phyloP scores from a whole-genome alignment of 768 basidiomycete genomes.

The Leccinum broughii region DNA sequence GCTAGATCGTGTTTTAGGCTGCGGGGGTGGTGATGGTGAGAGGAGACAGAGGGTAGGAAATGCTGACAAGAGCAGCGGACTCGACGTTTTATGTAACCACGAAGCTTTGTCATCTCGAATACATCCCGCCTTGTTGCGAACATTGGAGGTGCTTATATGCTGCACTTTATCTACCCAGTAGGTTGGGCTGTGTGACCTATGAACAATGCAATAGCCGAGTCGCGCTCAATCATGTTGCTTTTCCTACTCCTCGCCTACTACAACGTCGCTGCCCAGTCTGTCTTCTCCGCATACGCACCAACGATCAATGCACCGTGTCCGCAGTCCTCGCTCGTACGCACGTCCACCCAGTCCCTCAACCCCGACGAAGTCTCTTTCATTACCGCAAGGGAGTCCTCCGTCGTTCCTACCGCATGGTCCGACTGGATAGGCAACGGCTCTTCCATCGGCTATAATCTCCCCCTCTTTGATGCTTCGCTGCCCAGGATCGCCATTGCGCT shows the following conservation, averaged over 20 bases:
- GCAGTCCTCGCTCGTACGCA: constrained; percentile 53
- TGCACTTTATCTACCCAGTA: neutral
- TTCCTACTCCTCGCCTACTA: neutral
- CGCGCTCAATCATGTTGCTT: neutral
- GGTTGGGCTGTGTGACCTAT: neutral
- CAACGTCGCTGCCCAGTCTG: constrained; percentile 8
- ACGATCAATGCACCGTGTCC: constrained; percentile 50
- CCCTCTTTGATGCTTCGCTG: constrained; percentile 40
- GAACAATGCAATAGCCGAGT: constrained; percentile 9
- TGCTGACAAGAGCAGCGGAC: constrained; percentile 35
- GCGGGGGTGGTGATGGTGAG: constrained; percentile 30
- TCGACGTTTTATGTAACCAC: constrained; percentile 38
- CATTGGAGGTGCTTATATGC: neutral
- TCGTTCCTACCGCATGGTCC: constrained; percentile 52
- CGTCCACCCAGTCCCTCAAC: constrained; percentile 53
- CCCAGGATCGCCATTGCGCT: constrained; percentile 64
- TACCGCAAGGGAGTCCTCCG: constrained; percentile 38
- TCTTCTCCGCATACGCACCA: constrained; percentile 55
- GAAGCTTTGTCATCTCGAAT: constrained; percentile 34
- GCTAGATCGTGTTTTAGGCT: neutral
- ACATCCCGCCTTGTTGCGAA: neutral
- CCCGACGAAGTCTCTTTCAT: constrained; percentile 51
- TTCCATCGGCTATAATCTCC: constrained; percentile 52
- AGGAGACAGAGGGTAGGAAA: constrained; percentile 33
- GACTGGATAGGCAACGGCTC: constrained; percentile 60